Evolutionary conservation across 2,329 filamentous ascomycete species (phyloP), one percentile per base, ranked within the genome.

Genomic region (Ramularia collo-cygni): DNA sequence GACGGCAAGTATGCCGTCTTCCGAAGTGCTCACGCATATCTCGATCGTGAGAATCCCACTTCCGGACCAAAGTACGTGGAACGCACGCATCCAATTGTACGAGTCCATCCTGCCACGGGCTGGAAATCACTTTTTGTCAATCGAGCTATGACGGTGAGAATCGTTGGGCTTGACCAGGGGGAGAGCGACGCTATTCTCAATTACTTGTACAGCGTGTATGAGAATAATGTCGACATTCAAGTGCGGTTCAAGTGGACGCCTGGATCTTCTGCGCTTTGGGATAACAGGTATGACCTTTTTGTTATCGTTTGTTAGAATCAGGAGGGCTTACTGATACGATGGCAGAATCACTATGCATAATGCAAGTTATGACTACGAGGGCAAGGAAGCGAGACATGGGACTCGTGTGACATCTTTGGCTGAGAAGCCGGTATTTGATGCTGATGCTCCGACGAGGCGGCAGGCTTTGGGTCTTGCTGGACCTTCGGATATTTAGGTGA

Each of bases 61-160:
- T 68, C 71, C 0, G 81, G 82, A 0, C 81, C 80, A 0, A 76
- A 79, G 60, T 71, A 70, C 51, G 64, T 86, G n/a, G 81, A 85
- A 60, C 72, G 81, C 5, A 65, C 72, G 8, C 82, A 85, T 56
- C 81, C 81, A 0, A 59, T 86, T 8, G 81, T 86, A 2, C 71
- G 82, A 3, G 76, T 82, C 0, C 81, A 86, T 55, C 82, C 82
- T 0, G 81, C 77, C 0, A 86, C 82, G 0, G 82, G 81, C 1
- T 85, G 82, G 82, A 86, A 85, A 59, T 70, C 79, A 0, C 68
- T 86, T 0, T 86, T 73, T 68, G 82, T 86, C 0, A 86, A 86
- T 57, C 72, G 81, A 3, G 68, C 76, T 2, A 80, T 85, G 72
- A 85, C 81, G 0, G 70, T 72, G 4, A 68, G 74, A 1, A 85